Conservation (phyloP, 2,329 filamentous ascomycete species). For the Calonectria pseudoreteaudii region DNA sequence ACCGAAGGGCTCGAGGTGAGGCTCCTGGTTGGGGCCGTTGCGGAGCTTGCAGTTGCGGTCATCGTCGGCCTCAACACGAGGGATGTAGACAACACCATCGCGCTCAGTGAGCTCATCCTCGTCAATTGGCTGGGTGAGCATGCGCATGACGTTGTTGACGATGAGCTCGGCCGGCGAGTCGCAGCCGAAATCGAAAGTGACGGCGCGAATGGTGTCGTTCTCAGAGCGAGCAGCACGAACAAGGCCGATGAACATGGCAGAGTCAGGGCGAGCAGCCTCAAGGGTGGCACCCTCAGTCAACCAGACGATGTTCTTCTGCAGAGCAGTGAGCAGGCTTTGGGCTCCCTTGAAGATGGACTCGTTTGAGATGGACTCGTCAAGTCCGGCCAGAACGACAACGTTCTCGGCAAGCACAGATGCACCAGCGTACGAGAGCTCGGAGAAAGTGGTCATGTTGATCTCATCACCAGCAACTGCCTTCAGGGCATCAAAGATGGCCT, state of each 20-base stretch:
- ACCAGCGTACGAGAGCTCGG: slow-evolving; percentile 22
- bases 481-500: slow-evolving; percentile 28
- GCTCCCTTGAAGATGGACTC: slow-evolving; percentile 33
- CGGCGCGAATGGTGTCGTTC: slow-evolving; percentile 23
- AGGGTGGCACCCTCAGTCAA: slow-evolving; percentile 17
- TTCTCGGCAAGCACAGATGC: slow-evolving; percentile 20
- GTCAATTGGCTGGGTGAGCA: slow-evolving; percentile 28
- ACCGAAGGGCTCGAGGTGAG: slow-evolving; percentile 26
- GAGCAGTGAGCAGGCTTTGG: slow-evolving; percentile 30
- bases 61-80: slow-evolving; percentile 37
- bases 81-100: slow-evolving; percentile 37
- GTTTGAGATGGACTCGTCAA: slow-evolving; percentile 34
- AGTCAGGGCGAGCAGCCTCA: slow-evolving; percentile 18
- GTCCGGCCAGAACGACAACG: slow-evolving; percentile 34
- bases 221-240: slow-evolving; percentile 21
- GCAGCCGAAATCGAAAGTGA: slow-evolving; percentile 22
- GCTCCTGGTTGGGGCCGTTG: slow-evolving; percentile 39
- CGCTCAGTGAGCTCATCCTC: slow-evolving; percentile 41
- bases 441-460: slow-evolving; percentile 27
- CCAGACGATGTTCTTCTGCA: slow-evolving; percentile 32
- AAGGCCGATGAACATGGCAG: slow-evolving; percentile 21
- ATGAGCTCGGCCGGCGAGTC: slow-evolving; percentile 23
- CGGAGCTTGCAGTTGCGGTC: slow-evolving; percentile 39
- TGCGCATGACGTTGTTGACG: slow-evolving; percentile 25
- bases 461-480: slow-evolving; percentile 18